Conservation (phyloP, 2,329 filamentous ascomycete genomes). For the Polytolypa hystricis region DNA sequence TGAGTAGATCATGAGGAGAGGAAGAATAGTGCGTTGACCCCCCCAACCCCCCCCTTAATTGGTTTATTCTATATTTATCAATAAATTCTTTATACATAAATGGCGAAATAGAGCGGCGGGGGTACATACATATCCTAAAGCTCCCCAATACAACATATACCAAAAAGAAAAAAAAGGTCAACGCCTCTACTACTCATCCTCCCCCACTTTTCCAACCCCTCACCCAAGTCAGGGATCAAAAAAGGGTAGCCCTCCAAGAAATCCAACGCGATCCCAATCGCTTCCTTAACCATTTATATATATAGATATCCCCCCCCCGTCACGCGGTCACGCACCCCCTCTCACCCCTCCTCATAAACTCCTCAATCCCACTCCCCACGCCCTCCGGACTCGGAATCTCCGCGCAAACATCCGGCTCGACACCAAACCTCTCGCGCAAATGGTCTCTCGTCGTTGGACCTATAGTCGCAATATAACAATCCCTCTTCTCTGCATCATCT, state of each 20-base stretch:
- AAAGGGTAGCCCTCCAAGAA: not conserved
- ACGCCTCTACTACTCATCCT: not conserved
- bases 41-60: not conserved
- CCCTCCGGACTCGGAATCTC: constrained; percentile 73
- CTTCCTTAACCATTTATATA: constrained; percentile 4
- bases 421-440: constrained; percentile 38
- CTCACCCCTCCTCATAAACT: constrained; percentile 32
- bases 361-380: constrained; percentile 55
- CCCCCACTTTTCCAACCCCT: not conserved
- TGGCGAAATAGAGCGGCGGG: too few species aligned
- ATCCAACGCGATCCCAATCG: not conserved
- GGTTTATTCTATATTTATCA: not conserved
- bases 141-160: not conserved
- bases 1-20: too few species aligned
- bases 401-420: constrained; percentile 52
- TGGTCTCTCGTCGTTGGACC: constrained; percentile 82
- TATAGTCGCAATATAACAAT: constrained; percentile 69
- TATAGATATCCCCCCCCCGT: too few species aligned
- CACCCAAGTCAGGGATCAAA: not conserved
- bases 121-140: not conserved
- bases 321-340: too few species aligned
- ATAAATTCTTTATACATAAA: not conserved
- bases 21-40: too few species aligned
- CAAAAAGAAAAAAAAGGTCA: not conserved
- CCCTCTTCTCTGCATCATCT: constrained; percentile 20